Conservation (phyloP, 805 yeast genomes). For the Tetrapisispora fleetii region DNA sequence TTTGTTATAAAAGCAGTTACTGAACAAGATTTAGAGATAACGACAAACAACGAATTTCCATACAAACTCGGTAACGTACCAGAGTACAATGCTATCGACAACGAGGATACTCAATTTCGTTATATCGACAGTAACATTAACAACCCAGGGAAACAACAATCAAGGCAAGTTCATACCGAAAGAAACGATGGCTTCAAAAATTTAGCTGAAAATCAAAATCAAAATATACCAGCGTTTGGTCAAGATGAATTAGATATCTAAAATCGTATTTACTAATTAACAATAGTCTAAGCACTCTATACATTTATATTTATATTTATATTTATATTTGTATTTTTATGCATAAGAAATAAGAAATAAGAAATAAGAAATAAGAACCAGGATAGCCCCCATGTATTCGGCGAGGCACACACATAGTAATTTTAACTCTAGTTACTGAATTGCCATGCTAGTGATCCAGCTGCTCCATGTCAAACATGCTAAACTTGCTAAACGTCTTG, state of each 20-base stretch:
- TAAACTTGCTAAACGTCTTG: too few relatives aligned
- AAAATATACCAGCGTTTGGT: constrained; percentile 22
- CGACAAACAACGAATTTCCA: constrained; percentile 14
- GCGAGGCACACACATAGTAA: too few relatives aligned
- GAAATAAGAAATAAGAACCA: too few relatives aligned
- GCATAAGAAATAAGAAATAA: too few relatives aligned
- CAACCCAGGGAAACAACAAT: background rate
- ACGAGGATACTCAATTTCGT: background rate
- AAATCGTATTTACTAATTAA: background rate
- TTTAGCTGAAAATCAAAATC: background rate
- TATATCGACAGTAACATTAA: background rate
- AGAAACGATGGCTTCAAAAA: background rate
- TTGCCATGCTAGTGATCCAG: too few relatives aligned
- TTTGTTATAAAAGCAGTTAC: constrained; percentile 36
- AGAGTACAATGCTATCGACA: constrained; percentile 9
- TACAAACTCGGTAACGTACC: constrained; percentile 13
- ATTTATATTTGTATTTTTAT: too few relatives aligned
- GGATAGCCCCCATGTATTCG: too few relatives aligned
- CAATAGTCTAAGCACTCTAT: background rate
- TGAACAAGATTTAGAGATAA: constrained; percentile 25
- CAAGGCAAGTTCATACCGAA: background rate
- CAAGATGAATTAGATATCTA: constrained; percentile 21
- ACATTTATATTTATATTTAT: too few relatives aligned
- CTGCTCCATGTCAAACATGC: too few relatives aligned
- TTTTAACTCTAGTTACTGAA: too few relatives aligned